Base-by-base conservation (phyloP, 345 rosid species). In the Lepidium sativum region DNA sequence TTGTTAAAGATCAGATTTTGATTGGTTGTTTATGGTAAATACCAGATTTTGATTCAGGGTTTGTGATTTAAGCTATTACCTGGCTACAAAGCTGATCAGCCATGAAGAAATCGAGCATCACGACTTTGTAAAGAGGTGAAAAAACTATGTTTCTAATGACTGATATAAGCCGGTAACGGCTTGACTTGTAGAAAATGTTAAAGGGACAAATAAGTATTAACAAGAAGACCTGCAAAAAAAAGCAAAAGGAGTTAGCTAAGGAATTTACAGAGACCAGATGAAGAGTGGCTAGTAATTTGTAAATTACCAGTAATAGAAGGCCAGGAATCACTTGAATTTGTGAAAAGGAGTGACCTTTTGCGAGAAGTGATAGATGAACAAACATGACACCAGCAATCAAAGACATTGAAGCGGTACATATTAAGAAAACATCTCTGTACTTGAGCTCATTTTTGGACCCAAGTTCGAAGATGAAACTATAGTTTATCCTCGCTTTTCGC, bases 71-170 rank as follows among this genome's bases (percentile, higher is more conserved):
- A 57, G 33, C 34, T 39, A 35, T 27, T 73, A 89, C 97, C 92
- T 91, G 99, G 67, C 99, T 94, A 60, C 96, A 90, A 47, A 94
- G 86, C 56, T 94, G 99, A 75, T 95, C 99, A 48, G 99, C 99
- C 97, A 95, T 91, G 86, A 95, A 95, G 81, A 95, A 95, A 75
- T 95, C 99, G 67, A 95, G 79, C 99, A 95, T 95, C 58, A 83
- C 82, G 62, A 94, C 98, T 91, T 95, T 91, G 63, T 95, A 95
- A 37, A 95, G 89, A 44, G 99, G 99, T 35, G 99, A 83, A 16
- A 90, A 62, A 45, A 85, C 56, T 55, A 85, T 88, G 80, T 95
- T 95, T 79, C 95, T 76, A 48, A 86, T 75, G 52, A 80, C 87
- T 45, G 82, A 20, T 47, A 95, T 85, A 73, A 95, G 81, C 5